Conservation (phyloP, 148 eudicot genomes). For the Pouteria glomerata region DNA sequence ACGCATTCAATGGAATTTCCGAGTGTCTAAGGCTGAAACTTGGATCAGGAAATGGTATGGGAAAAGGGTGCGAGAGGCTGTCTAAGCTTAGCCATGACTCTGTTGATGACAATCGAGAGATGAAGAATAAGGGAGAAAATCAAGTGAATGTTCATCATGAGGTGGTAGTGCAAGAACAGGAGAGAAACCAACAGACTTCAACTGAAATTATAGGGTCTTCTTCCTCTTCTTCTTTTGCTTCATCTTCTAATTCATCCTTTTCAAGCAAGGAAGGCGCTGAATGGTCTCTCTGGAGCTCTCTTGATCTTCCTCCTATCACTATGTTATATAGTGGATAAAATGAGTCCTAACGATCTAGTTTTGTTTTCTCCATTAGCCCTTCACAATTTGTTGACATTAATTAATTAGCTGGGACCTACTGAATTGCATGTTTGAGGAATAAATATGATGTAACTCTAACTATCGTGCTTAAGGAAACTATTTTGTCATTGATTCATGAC, state of each 20-base stretch:
- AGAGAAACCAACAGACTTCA: not conserved
- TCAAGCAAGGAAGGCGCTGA: not conserved
- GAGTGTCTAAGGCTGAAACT: conserved; percentile 34
- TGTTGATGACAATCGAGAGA: conserved; percentile 10
- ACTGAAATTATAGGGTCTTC: not conserved
- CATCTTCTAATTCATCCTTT: not conserved
- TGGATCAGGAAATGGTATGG: conserved; percentile 7
- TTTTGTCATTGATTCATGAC: no score
- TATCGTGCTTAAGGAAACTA: not conserved
- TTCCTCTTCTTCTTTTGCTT: not conserved
- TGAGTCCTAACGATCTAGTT: not conserved
- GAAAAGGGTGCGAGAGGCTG: conserved; percentile 15
- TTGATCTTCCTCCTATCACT: conserved; percentile 14
- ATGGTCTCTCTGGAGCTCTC: conserved; percentile 13
- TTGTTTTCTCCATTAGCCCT: not conserved
- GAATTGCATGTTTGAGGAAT: not conserved
- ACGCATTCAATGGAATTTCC: conserved; percentile 37
- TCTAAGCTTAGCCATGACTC: conserved; percentile 24
- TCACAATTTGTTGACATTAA: no score
- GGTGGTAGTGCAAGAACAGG: not conserved
- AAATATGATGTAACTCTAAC: not conserved
- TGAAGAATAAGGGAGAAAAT: conserved; percentile 3
- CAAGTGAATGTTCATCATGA: not conserved
- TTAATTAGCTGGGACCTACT: not conserved
- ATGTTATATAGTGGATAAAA: conserved; percentile 5